phyloP scores from a whole-genome alignment of 768 basidiomycete species.

The Suillus luteus region DNA sequence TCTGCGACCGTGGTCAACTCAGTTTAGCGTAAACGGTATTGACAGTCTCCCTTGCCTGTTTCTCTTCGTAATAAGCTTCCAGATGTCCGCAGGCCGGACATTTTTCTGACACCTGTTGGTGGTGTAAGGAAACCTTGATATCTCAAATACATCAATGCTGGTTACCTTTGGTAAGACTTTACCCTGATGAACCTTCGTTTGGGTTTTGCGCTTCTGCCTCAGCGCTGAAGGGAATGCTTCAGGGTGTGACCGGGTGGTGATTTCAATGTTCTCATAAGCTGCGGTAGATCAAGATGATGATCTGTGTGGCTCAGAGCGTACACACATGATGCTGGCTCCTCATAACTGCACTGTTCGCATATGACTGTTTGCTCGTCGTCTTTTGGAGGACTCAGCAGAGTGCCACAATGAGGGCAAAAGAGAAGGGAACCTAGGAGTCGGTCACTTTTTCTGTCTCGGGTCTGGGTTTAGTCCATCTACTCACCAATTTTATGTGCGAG shows the following conservation, averaged over 20 bases:
- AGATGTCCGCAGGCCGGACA: conserved; percentile 86
- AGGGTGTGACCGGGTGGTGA: conserved; percentile 87
- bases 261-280: conserved; percentile 93
- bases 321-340: conserved; percentile 89
- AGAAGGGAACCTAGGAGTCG: conserved; percentile 72
- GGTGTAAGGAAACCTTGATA: conserved; percentile 1
- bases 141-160: conserved; percentile 34
- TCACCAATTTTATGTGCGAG: conserved; percentile 52
- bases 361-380: conserved; percentile 71
- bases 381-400: conserved; percentile 78
- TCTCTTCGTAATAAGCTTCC: conserved; percentile 86
- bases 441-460: not conserved
- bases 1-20: conserved; percentile 38
- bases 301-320: conserved; percentile 20
- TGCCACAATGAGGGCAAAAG: conserved; percentile 94
- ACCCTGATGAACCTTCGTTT: conserved; percentile 76
- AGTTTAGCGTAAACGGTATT: not conserved
- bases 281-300: conserved; percentile 9
- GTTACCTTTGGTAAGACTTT: conserved; percentile 69
- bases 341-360: conserved; percentile 88
- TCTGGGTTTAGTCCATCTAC: conserved; percentile 17
- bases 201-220: conserved; percentile 85
- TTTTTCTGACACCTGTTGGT: conserved; percentile 76
- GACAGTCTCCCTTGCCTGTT: conserved; percentile 57
- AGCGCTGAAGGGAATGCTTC: conserved; percentile 93